Base-by-base conservation (phyloP, 2,329 filamentous ascomycete species). In the Pseudogymnoascus sp. region DNA sequence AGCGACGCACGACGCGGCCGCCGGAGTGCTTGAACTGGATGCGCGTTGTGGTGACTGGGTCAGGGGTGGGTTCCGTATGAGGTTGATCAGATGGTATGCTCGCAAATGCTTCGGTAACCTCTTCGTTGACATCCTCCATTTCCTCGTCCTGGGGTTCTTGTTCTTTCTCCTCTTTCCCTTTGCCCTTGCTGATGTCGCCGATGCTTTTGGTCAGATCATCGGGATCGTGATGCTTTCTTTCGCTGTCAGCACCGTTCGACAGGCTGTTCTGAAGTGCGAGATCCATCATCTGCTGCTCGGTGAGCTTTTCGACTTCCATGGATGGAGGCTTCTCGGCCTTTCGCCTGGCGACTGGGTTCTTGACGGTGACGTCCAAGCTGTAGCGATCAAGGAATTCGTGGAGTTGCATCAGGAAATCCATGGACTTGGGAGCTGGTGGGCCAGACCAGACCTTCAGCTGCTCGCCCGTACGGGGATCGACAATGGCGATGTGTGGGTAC, bases 361-460 rank as follows among this genome's bases (percentile, higher is more conserved):
- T 96, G 73, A 89, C 93, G 71, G 91, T 88, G 50, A 85, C 84
- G 31, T 89, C 91, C 60, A 99, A 80, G 72, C 92, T 97, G 77
- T 97, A 99, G 23, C 94, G 86, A 73, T 97, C 94, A n/a, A 99
- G 83, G 70, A 99, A 99, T 75, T 97, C 93, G 71, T 91, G 90
- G 1, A 99, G 81, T 72, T 97, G 91, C 72, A 92, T 91, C 65
- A 96, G 84, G 69, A 99, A 97, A 12, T 97, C 92, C 8, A 82
- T 74, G 0, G 91, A 78, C 40, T 82, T 83, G 0, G 92, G 87
- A 62, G 92, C 90, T 1, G 92, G 91, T 7, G 84, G 82, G 1
- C 93, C 92, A 12, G 90, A 92, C 93, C 94, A 97, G 1, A 92
- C 84, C 78, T 99, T 99, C 74, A 99, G 90, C 75, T 97, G 92